Conservation (phyloP, 140 eudicot species). For the Flaveria floridana region DNA sequence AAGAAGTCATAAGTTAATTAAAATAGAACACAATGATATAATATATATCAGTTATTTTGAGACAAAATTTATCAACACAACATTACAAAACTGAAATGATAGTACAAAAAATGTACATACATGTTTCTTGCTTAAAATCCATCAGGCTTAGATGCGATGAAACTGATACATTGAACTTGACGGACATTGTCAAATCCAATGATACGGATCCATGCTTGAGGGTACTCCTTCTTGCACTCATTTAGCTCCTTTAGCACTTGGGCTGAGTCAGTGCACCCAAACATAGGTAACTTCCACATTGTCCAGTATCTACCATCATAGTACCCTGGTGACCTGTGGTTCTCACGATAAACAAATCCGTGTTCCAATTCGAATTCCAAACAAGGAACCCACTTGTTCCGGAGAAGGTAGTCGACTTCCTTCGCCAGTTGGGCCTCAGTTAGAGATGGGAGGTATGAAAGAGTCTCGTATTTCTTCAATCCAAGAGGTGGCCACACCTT, state of each 20-base stretch:
- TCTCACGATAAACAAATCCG: slow-evolving; percentile 64
- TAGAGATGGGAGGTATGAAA: slow-evolving; percentile 61
- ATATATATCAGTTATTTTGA: neutral
- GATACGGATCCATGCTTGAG: slow-evolving; percentile 47
- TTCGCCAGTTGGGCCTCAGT: slow-evolving; percentile 25
- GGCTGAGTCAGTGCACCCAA: slow-evolving; percentile 49
- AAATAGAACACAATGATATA: neutral
- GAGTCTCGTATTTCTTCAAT: slow-evolving; percentile 57
- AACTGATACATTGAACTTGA: slow-evolving; percentile 81
- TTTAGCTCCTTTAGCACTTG: slow-evolving; percentile 50
- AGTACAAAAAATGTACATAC: neutral
- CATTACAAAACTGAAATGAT: slow-evolving; percentile 16
- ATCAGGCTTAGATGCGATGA: slow-evolving; percentile 64
- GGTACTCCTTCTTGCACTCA: slow-evolving; percentile 54
- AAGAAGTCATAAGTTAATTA: neutral
- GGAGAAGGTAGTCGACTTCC: slow-evolving; percentile 68
- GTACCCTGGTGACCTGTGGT: slow-evolving; percentile 67
- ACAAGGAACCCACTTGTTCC: slow-evolving; percentile 67
- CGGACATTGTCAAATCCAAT: slow-evolving; percentile 80
- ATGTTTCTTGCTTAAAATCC: slow-evolving; percentile 24
- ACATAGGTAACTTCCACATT: slow-evolving; percentile 44
- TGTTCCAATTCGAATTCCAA: slow-evolving; percentile 59
- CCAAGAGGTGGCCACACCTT: slow-evolving; percentile 61
- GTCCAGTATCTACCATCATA: slow-evolving; percentile 62
- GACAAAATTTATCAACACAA: neutral